Evolutionary conservation across 495 filamentous ascomycete genomes (phyloP).

Genomic region (Apiosordaria backusii): DNA sequence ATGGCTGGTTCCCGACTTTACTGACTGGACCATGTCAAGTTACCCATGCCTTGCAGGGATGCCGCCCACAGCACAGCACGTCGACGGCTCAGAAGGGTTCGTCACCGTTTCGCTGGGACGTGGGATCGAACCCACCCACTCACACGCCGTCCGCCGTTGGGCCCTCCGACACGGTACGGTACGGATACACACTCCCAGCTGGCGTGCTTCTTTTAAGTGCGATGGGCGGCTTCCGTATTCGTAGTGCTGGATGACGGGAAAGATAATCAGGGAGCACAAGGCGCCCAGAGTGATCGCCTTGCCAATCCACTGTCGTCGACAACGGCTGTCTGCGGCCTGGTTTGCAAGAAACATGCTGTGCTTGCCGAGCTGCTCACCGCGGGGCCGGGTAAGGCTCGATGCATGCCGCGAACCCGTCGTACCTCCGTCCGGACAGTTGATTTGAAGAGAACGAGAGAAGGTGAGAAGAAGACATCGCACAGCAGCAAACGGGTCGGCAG

Average conservation of each 20-base stretch:
- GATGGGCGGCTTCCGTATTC: no score
- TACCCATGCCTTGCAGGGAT: conserved; percentile 28
- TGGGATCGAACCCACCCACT: conserved; percentile 12
- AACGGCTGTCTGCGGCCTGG: not conserved
- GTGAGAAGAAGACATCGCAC: conserved; percentile 18
- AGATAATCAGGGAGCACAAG: not conserved
- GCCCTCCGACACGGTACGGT: not conserved
- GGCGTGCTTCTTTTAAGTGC: no score
- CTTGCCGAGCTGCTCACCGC: conserved; percentile 8
- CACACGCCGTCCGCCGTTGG: not conserved
- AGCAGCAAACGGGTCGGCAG: conserved; percentile 27
- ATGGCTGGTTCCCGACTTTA: conserved; percentile 18
- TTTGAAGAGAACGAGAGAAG: conserved; percentile 9
- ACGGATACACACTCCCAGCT: not conserved
- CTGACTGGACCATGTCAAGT: conserved; percentile 19
- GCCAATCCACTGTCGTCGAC: not conserved
- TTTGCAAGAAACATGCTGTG: not conserved
- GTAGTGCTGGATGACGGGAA: no score
- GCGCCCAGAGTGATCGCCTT: conserved; percentile 2
- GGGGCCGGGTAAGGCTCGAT: conserved; percentile 14
- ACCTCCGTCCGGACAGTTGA: not conserved
- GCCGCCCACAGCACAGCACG: conserved; percentile 6
- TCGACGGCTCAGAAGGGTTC: conserved; percentile 18
- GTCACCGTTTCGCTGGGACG: conserved; percentile 27
- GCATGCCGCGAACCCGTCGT: conserved; percentile 15